Evolutionary conservation across 108 stramenopile species (phyloP).

Genomic region (Cyclotella baltica): DNA sequence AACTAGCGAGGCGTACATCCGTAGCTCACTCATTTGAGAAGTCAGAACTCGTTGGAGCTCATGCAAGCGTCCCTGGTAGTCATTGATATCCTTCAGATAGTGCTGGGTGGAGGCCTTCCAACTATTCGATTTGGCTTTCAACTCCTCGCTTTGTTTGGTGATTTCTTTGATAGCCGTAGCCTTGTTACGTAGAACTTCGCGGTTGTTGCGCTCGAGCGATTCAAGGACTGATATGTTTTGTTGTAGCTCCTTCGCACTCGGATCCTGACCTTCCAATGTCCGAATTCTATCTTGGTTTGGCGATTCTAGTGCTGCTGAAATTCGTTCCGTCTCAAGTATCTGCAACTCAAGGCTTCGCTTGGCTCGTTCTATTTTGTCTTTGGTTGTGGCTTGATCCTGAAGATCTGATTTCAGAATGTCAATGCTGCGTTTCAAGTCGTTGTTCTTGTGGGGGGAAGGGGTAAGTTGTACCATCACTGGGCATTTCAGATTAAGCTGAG

Average conservation of each 20-base stretch:
- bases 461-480: neutral
- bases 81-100: slow-evolving; percentile 18
- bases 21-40: slow-evolving; percentile 23
- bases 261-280: slow-evolving; percentile 22
- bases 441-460: neutral
- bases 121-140: neutral
- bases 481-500: neutral
- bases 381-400: neutral
- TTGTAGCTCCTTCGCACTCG: slow-evolving; percentile 15
- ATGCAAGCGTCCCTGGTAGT: slow-evolving; percentile 19
- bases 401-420: slow-evolving; percentile 9
- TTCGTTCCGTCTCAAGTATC: slow-evolving; percentile 10
- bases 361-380: slow-evolving; percentile 8
- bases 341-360: slow-evolving; percentile 21
- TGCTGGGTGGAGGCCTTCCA: slow-evolving; percentile 13
- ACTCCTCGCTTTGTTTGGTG: neutral
- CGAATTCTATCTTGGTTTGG: slow-evolving; percentile 21
- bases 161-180: slow-evolving; percentile 17
- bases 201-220: slow-evolving; percentile 21
- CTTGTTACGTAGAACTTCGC: neutral
- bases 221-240: slow-evolving; percentile 13
- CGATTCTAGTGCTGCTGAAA: slow-evolving; percentile 9
- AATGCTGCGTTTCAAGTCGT: slow-evolving; percentile 17
- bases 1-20: slow-evolving; percentile 28
- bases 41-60: slow-evolving; percentile 19